Evolutionary conservation across 208 protist genomes (phyloP).

Genomic region (Wallacemonas sp.): DNA sequence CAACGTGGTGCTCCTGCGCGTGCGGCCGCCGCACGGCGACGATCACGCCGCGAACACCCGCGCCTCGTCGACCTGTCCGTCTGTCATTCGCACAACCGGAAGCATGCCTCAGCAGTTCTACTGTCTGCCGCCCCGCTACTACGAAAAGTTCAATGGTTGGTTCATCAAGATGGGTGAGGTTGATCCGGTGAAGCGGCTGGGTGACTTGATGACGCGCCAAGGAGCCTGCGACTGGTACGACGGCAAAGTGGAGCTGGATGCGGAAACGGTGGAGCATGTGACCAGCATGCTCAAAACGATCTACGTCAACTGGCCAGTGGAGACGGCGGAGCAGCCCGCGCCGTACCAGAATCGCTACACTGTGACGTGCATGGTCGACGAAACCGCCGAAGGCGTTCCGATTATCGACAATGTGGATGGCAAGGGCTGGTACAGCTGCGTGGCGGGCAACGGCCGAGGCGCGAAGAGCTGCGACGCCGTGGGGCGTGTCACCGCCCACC

Average conservation of each 20-base stretch:
- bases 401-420: conserved; percentile 11
- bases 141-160: conserved; percentile 18
- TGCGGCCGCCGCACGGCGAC: neutral
- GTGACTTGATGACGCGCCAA: neutral
- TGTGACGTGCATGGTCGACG: conserved; percentile 18
- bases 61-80: conserved; percentile 8
- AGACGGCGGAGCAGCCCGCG: neutral
- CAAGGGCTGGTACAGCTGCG: conserved; percentile 13
- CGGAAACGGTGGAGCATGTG: neutral
- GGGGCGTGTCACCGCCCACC: conserved; percentile 21
- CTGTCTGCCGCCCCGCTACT: conserved; percentile 27
- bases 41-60: conserved; percentile 10
- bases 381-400: conserved; percentile 8
- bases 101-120: conserved; percentile 12
- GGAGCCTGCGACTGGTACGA: conserved; percentile 18
- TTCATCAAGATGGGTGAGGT: conserved; percentile 21
- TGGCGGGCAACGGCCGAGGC: conserved; percentile 17
- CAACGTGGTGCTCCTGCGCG: conserved; percentile 16
- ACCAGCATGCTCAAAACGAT: conserved; percentile 5
- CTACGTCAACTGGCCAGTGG: conserved; percentile 16
- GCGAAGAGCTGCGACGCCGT: conserved; percentile 29
- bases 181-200: neutral
- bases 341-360: conserved; percentile 1
- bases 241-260: neutral
- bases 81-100: conserved; percentile 18